Conservation (phyloP, 2,329 filamentous ascomycete species). For the Aulographum hederae region DNA sequence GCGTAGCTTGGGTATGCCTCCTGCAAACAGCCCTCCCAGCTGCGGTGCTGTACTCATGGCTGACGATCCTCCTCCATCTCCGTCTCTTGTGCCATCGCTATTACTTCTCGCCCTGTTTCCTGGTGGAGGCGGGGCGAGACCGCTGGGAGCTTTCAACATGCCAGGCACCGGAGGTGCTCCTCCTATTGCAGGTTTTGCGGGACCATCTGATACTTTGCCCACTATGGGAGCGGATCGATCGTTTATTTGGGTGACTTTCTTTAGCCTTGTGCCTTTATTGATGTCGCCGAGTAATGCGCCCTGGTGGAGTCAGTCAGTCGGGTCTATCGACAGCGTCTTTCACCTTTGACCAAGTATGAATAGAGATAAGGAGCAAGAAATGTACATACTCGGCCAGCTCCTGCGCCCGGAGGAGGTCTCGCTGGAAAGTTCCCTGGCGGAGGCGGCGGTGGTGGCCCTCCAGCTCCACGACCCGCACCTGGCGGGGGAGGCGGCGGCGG, state of each 20-base stretch:
- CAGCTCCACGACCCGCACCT: constrained; percentile 38
- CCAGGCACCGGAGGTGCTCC: constrained; percentile 66
- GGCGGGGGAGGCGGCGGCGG: constrained; percentile 57
- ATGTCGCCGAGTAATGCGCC: constrained; percentile 80
- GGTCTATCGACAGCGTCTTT: no score
- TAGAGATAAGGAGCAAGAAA: no score
- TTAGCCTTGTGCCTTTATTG: constrained; percentile 58
- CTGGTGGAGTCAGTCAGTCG: no score
- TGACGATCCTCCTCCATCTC: constrained; percentile 14
- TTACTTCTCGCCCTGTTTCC: constrained; percentile 62
- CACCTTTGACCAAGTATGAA: no score
- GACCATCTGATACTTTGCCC: constrained; percentile 29
- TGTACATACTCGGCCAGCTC: no score
- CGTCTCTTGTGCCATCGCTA: constrained; percentile 44
- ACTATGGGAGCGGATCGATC: constrained; percentile 74
- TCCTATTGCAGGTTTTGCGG: constrained; percentile 43
- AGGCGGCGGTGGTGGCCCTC: constrained; percentile 39
- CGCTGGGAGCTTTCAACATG: constrained; percentile 34
- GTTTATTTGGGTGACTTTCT: constrained; percentile 69
- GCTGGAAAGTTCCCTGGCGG: constrained; percentile 42
- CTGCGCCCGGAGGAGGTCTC: constrained; percentile 36
- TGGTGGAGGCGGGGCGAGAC: constrained; percentile 54
- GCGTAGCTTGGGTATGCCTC: constrained; percentile 87
- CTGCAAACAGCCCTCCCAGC: constrained; percentile 72
- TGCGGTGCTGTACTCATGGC: constrained; percentile 42